Percentiles rank a stretch among this genome's conserved stretches.
These are phyloP conservation scores for Fraxinus quadrangulata DNA, from an alignment of 257 asterid genomes.

Conservation along the genomic window DNA sequence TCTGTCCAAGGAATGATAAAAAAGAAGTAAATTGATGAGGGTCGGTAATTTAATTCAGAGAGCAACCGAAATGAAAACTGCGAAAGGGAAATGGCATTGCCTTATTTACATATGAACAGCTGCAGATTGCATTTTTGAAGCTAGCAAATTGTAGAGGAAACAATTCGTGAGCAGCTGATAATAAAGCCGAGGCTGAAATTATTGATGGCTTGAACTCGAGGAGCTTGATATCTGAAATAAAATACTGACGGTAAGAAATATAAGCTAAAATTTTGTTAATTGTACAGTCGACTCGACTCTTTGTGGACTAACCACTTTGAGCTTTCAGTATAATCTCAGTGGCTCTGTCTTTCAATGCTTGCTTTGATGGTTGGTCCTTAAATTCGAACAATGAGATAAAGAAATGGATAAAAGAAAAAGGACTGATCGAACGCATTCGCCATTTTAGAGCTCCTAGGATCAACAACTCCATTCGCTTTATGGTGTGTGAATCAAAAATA, in stretches of 20 bases:
- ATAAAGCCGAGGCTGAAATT: slow-evolving; percentile 65
- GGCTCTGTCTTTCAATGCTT: slow-evolving; percentile 53
- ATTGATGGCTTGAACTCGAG: slow-evolving; percentile 65
- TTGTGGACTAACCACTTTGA: slow-evolving; percentile 54
- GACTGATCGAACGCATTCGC: slow-evolving; percentile 74
- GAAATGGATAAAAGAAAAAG: slow-evolving; percentile 52
- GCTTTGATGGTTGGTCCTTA: slow-evolving; percentile 36
- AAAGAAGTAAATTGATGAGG: neutral
- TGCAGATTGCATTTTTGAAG: slow-evolving; percentile 39
- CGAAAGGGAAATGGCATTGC: slow-evolving; percentile 24
- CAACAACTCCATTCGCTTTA: slow-evolving; percentile 63
- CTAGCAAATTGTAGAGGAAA: slow-evolving; percentile 53
- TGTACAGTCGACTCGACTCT: neutral
- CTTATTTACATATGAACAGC: slow-evolving; percentile 54
- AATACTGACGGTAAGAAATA: neutral
- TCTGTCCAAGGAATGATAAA: slow-evolving; percentile 32
- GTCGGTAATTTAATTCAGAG: neutral
- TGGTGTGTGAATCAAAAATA: slow-evolving; percentile 35
- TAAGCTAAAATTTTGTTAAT: neutral
- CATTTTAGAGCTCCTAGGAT: slow-evolving; percentile 70
- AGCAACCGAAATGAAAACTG: neutral
- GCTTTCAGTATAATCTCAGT: slow-evolving; percentile 48
- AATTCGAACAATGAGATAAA: slow-evolving; percentile 47
- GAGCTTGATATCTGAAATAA: slow-evolving; percentile 47
- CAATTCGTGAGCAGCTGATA: slow-evolving; percentile 46